These are phyloP conservation scores for Scenedesmus sp. DNA, from an alignment of 163 green algal species.

Conservation along the genomic window DNA sequence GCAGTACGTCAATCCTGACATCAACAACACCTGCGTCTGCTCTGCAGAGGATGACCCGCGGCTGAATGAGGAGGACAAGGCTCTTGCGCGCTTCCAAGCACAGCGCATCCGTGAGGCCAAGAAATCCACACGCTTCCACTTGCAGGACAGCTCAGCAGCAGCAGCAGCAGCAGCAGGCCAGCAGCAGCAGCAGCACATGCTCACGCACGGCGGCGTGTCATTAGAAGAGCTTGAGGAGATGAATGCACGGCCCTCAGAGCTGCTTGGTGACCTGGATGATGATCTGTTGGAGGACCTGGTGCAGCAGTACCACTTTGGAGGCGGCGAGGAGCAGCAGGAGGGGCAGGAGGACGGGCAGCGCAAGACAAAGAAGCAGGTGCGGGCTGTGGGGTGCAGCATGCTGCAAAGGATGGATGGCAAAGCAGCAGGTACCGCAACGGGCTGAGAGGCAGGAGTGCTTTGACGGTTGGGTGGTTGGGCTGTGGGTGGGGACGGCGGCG, in stretches of 20 bases:
- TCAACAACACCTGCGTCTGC: neutral
- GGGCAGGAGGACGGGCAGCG: conserved; percentile 55
- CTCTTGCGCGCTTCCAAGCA: conserved; percentile 82
- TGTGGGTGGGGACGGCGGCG: no score
- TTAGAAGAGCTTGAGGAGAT: conserved; percentile 42
- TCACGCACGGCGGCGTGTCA: conserved; percentile 30
- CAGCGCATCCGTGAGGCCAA: conserved; percentile 69
- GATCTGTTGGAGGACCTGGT: conserved; percentile 66
- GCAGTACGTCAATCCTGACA: neutral
- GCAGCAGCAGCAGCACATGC: neutral
- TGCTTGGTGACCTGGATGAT: conserved; percentile 67
- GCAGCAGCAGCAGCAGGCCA: neutral
- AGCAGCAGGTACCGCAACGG: no score
- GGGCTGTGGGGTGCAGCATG: no score
- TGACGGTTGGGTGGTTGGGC: no score
- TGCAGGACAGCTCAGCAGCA: neutral
- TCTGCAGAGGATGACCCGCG: conserved; percentile 61
- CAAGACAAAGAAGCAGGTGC: conserved; percentile 53
- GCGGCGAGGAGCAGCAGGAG: conserved; percentile 56
- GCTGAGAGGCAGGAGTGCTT: no score
- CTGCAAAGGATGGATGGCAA: no score
- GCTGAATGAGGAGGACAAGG: conserved; percentile 83
- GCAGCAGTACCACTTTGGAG: conserved; percentile 85
- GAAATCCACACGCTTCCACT: neutral
- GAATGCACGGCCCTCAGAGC: conserved; percentile 35